phyloP scores from a whole-genome alignment of 1,139 yeast genomes.

The Hemisphaericaspora subhashii region DNA sequence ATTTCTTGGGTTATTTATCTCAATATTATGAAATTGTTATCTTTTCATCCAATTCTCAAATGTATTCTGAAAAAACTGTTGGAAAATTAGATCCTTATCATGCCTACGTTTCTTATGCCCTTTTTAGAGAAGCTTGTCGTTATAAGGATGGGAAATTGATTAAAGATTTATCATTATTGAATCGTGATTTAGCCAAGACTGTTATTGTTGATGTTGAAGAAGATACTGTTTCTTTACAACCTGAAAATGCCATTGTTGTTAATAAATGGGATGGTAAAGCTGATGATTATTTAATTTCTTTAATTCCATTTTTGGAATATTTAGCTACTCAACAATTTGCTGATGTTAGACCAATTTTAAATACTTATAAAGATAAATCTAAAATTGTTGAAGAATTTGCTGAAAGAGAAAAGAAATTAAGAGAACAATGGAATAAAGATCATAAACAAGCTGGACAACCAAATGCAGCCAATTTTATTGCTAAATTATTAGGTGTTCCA shows the following conservation, averaged over 20 bases:
- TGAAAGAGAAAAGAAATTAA: conserved; percentile 71
- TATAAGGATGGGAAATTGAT: conserved; percentile 85
- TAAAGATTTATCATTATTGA: conserved; percentile 83
- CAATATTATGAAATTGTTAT: conserved; percentile 95
- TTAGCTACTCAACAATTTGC: conserved; percentile 86
- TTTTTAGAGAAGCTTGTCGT: conserved; percentile 88
- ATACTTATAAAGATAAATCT: conserved; percentile 63
- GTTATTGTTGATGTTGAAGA: conserved; percentile 77
- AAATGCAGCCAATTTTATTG: conserved; percentile 52
- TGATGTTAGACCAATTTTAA: conserved; percentile 87
- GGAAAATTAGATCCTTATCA: conserved; percentile 90
- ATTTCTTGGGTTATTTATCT: conserved; percentile 89
- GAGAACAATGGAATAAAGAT: conserved; percentile 65
- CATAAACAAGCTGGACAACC: conserved; percentile 51
- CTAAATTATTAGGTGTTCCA: conserved; percentile 63
- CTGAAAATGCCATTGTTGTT: conserved; percentile 85
- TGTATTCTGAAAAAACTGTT: conserved; percentile 81
- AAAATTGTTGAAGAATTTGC: conserved; percentile 73
- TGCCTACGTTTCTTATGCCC: conserved; percentile 82
- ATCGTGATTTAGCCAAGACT: conserved; percentile 85
- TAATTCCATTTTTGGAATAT: conserved; percentile 93
- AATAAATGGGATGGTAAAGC: conserved; percentile 84
- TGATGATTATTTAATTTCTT: conserved; percentile 72
- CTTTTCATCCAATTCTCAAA: conserved; percentile 82
- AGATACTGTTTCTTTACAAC: conserved; percentile 77